These are phyloP conservation scores for Cladophialophora exuberans DNA, from an alignment of 2,329 filamentous ascomycete genomes.

Conservation along the genomic window DNA sequence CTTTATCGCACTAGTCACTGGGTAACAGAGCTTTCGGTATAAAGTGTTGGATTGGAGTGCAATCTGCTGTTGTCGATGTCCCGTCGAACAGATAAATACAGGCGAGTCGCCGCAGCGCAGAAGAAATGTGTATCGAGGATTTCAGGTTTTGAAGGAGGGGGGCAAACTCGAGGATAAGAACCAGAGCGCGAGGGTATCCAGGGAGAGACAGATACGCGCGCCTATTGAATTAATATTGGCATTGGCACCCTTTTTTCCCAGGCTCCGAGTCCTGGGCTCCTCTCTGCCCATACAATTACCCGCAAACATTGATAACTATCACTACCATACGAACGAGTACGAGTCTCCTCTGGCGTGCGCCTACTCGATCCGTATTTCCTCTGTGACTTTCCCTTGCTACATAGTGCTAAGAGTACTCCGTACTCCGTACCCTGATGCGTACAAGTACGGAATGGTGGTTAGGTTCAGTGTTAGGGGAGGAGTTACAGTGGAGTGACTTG, in stretches of 20 bases:
- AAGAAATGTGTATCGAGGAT: too few species aligned
- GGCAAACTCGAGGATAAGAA: not conserved
- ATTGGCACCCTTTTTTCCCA: not conserved
- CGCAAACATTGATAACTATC: too few species aligned
- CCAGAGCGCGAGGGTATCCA: not conserved
- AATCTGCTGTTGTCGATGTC: too few species aligned
- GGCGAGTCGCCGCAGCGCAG: not conserved
- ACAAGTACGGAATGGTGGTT: too few species aligned
- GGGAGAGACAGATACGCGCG: not conserved
- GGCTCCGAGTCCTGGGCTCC: not conserved
- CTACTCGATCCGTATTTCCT: too few species aligned
- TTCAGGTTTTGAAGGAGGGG: too few species aligned
- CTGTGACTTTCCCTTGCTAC: not conserved
- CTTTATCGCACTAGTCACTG: slow-evolving; percentile 10
- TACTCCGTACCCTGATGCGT: too few species aligned
- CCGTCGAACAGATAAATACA: too few species aligned
- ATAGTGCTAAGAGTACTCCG: too few species aligned
- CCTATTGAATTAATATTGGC: not conserved
- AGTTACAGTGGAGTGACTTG: not conserved
- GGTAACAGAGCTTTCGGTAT: not conserved
- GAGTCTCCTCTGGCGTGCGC: too few species aligned
- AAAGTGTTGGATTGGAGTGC: not conserved
- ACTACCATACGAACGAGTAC: too few species aligned
- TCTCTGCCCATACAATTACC: not conserved
- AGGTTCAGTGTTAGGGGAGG: too few species aligned